Conservation (phyloP, 768 basidiomycete species). For the Tulasnella sp. region DNA sequence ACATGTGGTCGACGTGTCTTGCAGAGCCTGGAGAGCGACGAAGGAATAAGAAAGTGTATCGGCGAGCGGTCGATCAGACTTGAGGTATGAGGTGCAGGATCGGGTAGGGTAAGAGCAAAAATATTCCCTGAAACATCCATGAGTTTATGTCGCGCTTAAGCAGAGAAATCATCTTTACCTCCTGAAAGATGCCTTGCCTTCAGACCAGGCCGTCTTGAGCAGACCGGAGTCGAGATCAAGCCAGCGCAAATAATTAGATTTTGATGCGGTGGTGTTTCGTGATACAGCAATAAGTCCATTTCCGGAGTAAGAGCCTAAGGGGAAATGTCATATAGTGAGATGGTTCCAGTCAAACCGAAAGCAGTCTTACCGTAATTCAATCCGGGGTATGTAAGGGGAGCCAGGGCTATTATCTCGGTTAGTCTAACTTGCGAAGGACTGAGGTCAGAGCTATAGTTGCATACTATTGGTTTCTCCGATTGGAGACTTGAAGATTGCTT, state of each 20-base stretch:
- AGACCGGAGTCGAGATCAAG: slow-evolving; percentile 69
- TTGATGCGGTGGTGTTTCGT: slow-evolving; percentile 47
- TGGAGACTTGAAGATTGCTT: slow-evolving; percentile 2
- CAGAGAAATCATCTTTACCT: slow-evolving; percentile 45
- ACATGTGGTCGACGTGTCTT: slow-evolving; percentile 49
- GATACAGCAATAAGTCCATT: slow-evolving; percentile 64
- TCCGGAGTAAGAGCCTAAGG: slow-evolving; percentile 66
- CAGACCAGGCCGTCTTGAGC: slow-evolving; percentile 63
- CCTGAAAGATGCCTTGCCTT: slow-evolving; percentile 51
- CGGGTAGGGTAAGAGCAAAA: slow-evolving; percentile 70
- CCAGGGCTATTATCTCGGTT: slow-evolving; percentile 9
- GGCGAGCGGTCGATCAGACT: slow-evolving; percentile 44
- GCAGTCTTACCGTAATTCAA: slow-evolving; percentile 23
- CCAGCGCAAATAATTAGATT: slow-evolving; percentile 61
- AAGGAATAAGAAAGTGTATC: slow-evolving; percentile 52
- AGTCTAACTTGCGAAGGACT: background rate
- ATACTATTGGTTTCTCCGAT: slow-evolving; percentile 28
- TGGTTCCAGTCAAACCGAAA: background rate
- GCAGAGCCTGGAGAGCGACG: slow-evolving; percentile 59
- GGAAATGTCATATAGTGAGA: background rate
- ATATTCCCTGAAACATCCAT: slow-evolving; percentile 47
- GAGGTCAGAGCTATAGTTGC: background rate
- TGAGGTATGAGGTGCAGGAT: slow-evolving; percentile 61
- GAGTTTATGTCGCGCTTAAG: background rate
- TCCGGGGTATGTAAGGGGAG: slow-evolving; percentile 20